Evolutionary conservation across 345 rosid species (phyloP).

Genomic region (Conringia planisiliqua): DNA sequence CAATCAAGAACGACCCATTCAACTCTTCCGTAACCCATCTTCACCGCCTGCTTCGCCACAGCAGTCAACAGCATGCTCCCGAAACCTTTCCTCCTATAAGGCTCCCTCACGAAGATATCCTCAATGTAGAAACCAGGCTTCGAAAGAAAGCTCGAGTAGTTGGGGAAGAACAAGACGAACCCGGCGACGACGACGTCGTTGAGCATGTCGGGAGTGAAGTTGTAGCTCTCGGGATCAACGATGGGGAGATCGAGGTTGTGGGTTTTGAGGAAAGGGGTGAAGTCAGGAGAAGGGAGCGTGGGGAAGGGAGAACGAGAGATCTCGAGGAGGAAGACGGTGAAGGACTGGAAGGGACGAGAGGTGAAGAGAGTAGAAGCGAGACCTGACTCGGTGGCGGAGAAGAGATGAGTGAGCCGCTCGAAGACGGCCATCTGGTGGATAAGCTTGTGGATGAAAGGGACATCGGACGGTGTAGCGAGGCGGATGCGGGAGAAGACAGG

Average conservation of each 20-base stretch:
- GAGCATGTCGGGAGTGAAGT: conserved; percentile 37
- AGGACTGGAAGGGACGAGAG: conserved; percentile 74
- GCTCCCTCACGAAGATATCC: conserved; percentile 77
- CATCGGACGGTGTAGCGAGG: conserved; percentile 69
- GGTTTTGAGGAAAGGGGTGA: conserved; percentile 40
- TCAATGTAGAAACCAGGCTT: conserved; percentile 87
- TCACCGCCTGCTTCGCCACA: conserved; percentile 83
- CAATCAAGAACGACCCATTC: conserved; percentile 93
- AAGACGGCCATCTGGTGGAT: conserved; percentile 91
- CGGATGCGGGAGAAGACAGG: conserved; percentile 84
- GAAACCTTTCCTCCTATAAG: conserved; percentile 72
- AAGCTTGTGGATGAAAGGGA: conserved; percentile 79
- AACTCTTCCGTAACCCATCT: conserved; percentile 84
- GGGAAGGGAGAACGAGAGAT: conserved; percentile 53
- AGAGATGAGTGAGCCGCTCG: conserved; percentile 64
- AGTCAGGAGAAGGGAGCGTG: conserved; percentile 19
- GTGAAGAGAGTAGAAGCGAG: conserved; percentile 72
- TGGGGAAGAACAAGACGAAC: conserved; percentile 77
- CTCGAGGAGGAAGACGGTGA: conserved; percentile 80
- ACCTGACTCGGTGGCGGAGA: conserved; percentile 72
- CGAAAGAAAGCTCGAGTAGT: conserved; percentile 60
- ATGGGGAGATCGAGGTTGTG: conserved; percentile 49
- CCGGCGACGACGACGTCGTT: conserved; percentile 59
- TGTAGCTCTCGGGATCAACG: conserved; percentile 50
- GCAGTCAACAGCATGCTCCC: conserved; percentile 74